Conservation (phyloP, 805 yeast genomes). For the Cephaloascus albidus region DNA sequence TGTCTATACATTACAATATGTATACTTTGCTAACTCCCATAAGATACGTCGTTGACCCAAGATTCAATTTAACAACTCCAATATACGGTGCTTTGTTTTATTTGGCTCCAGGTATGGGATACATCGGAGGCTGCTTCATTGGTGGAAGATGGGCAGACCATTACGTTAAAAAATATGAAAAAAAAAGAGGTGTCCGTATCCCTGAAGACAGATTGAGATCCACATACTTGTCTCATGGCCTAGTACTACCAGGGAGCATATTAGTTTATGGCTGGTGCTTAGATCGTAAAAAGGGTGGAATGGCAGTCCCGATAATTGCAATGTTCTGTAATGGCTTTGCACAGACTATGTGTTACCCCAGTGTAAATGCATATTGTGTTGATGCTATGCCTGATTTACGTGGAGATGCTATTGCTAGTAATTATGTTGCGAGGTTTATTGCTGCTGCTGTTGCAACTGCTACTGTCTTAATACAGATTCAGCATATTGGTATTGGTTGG, state of each 20-base stretch:
- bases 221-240: constrained; percentile 25
- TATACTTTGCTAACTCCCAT: constrained; percentile 45
- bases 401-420: constrained; percentile 49
- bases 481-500: constrained; percentile 49
- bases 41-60: constrained; percentile 44
- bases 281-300: constrained; percentile 41
- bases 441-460: constrained; percentile 46
- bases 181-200: constrained; percentile 30
- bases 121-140: constrained; percentile 34
- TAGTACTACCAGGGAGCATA: constrained; percentile 33
- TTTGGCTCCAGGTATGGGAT: constrained; percentile 50
- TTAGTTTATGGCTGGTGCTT: constrained; percentile 47
- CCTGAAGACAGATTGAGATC: constrained; percentile 46
- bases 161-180: constrained; percentile 32
- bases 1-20: constrained; percentile 38
- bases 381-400: constrained; percentile 45
- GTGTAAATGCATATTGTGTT: constrained; percentile 47
- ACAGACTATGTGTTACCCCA: constrained; percentile 43
- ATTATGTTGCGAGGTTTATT: constrained; percentile 39
- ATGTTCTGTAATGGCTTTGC: constrained; percentile 40
- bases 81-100: constrained; percentile 44
- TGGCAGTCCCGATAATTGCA: constrained; percentile 41
- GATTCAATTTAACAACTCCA: constrained; percentile 39
- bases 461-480: constrained; percentile 33
- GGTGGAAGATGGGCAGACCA: constrained; percentile 48